A percentile compares a stretch with the other conserved stretches of the same genome.
phyloP scores from a whole-genome alignment of 2,329 filamentous ascomycete species.

The Bertia moriformis region DNA sequence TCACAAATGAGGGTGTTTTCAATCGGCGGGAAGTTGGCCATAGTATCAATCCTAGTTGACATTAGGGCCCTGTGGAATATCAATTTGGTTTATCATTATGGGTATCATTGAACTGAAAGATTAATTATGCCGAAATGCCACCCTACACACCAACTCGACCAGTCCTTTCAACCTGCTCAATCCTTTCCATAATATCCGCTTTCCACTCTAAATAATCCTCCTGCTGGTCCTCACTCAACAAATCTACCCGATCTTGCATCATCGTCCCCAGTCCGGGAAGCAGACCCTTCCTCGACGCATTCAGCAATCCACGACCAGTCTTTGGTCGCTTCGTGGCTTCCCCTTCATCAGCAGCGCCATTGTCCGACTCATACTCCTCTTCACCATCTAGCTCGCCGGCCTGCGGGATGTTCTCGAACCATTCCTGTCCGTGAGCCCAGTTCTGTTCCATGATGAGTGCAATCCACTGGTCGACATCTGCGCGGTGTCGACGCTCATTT shows the following conservation, averaged over 20 bases:
- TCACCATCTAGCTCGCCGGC: background rate
- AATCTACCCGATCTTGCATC: slow-evolving; percentile 1
- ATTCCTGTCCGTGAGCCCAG: background rate
- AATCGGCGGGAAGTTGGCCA: too few relatives aligned
- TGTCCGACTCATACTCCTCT: background rate
- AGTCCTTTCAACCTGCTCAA: background rate
- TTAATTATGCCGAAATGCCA: too few relatives aligned
- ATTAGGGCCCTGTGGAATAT: too few relatives aligned
- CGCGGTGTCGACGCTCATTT: background rate
- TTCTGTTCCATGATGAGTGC: background rate
- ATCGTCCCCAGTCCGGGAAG: background rate
- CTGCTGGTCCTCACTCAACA: background rate
- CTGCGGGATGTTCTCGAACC: slow-evolving; percentile 1
- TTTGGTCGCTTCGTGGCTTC: background rate
- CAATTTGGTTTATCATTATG: too few relatives aligned
- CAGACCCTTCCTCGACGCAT: background rate
- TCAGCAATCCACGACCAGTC: background rate
- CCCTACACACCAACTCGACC: too few relatives aligned
- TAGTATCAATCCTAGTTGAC: too few relatives aligned
- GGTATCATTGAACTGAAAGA: too few relatives aligned
- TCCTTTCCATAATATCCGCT: background rate
- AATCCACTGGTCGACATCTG: slow-evolving; percentile 1
- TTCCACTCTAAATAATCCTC: background rate
- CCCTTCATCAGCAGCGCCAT: background rate
- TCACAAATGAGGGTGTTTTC: too few relatives aligned